phyloP scores from a whole-genome alignment of 2,329 filamentous ascomycete species.

The Decorospora gaudefroyi region DNA sequence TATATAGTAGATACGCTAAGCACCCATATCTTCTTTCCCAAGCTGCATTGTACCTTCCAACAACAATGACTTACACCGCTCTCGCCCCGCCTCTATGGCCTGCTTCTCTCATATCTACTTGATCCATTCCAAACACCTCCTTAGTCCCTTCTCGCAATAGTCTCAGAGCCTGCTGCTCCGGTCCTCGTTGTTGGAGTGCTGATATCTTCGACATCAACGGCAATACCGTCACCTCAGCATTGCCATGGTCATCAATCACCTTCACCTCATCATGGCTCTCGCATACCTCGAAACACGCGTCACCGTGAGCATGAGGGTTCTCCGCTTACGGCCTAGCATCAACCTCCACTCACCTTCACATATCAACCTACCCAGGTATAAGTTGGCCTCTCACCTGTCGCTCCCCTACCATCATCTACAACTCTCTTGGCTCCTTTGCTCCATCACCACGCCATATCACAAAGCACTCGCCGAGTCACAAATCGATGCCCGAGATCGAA shows the following conservation, averaged over 20 bases:
- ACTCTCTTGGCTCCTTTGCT: too few relatives aligned
- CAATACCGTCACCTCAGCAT: not conserved
- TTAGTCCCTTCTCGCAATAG: too few relatives aligned
- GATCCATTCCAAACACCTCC: too few relatives aligned
- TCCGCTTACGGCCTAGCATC: not conserved
- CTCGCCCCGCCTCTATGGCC: too few relatives aligned
- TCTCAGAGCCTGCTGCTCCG: too few relatives aligned
- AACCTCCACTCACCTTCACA: conserved; percentile 16
- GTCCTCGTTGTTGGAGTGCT: too few relatives aligned
- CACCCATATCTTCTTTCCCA: too few relatives aligned
- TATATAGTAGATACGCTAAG: too few relatives aligned
- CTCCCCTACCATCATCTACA: not conserved
- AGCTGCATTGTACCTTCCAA: too few relatives aligned
- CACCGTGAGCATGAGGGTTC: conserved; percentile 4
- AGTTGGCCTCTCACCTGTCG: not conserved
- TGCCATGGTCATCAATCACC: conserved; percentile 1
- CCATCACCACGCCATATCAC: not conserved
- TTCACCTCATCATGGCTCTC: conserved; percentile 12
- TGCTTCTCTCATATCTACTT: too few relatives aligned
- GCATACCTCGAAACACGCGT: conserved; percentile 1
- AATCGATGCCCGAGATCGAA: conserved; percentile 3
- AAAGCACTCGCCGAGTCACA: not conserved
- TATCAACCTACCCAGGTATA: not conserved
- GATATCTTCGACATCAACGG: too few relatives aligned
- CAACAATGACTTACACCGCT: too few relatives aligned